Evolutionary conservation across 768 basidiomycete genomes (phyloP).

Genomic region (Tulasnella sp.): DNA sequence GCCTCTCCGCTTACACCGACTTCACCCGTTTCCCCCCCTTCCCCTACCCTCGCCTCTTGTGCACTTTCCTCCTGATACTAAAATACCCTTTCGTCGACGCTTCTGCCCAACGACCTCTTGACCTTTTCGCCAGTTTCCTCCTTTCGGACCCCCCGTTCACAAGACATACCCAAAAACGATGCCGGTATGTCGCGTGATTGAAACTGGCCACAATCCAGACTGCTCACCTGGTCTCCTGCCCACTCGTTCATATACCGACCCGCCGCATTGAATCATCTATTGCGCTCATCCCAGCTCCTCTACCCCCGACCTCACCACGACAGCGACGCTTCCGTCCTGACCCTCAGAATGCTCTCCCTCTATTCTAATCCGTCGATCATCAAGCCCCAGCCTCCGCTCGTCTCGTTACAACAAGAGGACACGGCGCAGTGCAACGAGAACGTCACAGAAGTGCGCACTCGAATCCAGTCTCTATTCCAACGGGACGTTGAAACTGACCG

Average conservation of each 20-base stretch:
- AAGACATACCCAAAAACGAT: neutral
- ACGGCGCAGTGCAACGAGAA: neutral
- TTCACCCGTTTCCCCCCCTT: neutral
- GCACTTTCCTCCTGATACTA: neutral
- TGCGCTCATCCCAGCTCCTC: neutral
- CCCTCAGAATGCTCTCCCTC: constrained; percentile 8
- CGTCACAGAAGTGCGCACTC: constrained; percentile 6
- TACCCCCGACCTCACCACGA: neutral
- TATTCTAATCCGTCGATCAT: neutral
- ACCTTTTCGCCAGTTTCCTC: no score
- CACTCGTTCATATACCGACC: neutral
- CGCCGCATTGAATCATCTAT: neutral
- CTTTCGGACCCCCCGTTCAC: neutral
- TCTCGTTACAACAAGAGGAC: neutral
- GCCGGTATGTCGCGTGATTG: neutral
- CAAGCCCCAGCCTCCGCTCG: neutral
- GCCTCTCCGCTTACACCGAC: neutral
- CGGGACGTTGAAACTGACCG: neutral
- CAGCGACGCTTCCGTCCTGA: neutral
- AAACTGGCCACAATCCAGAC: neutral
- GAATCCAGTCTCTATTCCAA: neutral
- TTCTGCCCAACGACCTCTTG: no score
- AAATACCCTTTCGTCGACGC: neutral
- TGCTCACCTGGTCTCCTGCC: neutral
- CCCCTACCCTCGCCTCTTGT: neutral